Conservation (phyloP, 345 rosid genomes). For the Nasturtium officinale region DNA sequence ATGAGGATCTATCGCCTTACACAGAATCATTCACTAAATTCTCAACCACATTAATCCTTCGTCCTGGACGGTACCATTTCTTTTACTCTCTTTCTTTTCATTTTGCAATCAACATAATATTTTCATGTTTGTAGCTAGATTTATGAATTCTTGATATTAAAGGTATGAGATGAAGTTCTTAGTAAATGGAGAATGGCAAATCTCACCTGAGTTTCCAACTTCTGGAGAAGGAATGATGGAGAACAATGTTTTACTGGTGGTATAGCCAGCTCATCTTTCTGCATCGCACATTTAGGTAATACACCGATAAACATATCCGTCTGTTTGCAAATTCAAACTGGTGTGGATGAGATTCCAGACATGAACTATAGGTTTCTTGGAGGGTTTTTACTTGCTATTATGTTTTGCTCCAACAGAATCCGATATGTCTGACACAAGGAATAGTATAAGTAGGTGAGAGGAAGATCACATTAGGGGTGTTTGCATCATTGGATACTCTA, state of each 20-base stretch:
- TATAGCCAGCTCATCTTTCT: conserved; percentile 44
- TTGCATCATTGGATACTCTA: background rate
- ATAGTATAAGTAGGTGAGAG: background rate
- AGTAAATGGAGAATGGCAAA: conserved; percentile 88
- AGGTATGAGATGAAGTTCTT: conserved; percentile 95
- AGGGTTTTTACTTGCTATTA: background rate
- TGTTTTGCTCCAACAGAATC: background rate
- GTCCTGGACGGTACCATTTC: conserved; percentile 77
- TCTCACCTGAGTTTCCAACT: conserved; percentile 75
- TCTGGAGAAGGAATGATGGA: conserved; percentile 68
- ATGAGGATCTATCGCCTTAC: conserved; percentile 78
- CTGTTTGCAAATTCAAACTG: background rate
- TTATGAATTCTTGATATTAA: conserved; percentile 6
- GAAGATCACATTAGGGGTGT: background rate
- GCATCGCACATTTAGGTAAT: conserved; percentile 24
- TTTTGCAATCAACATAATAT: background rate
- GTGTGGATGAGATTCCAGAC: conserved; percentile 13
- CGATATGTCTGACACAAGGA: background rate
- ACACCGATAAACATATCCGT: background rate
- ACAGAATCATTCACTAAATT: conserved; percentile 69
- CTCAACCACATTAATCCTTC: conserved; percentile 65
- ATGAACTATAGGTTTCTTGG: background rate
- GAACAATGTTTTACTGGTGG: conserved; percentile 73
- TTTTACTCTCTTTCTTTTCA: background rate
- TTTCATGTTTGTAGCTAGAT: background rate